Base-by-base conservation (phyloP, 2,329 filamentous ascomycete genomes). In the Aspergillus sp. region DNA sequence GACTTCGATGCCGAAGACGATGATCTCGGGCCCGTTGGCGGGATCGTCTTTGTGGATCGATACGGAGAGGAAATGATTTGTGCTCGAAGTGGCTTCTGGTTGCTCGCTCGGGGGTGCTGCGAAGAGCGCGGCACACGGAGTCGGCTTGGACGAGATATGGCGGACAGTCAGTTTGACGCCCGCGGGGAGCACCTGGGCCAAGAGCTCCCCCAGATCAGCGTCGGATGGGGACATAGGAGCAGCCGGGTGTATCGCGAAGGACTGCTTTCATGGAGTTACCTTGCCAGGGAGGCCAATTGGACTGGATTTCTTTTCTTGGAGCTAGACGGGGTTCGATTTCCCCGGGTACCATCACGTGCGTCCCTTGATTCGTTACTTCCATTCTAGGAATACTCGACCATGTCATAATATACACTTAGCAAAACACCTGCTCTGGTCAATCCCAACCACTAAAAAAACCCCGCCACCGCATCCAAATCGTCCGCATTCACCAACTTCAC, bases 111-210 rank as follows among this genome's bases (percentile, higher is more conserved):
- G 86, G 3, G 87, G 82, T 32, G 90, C 78, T 33, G 86, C 83
- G 70, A 85, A 96, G 39, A 98, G 79, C 10, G 91, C 78, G 6
- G 82, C 77, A 52, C 82, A 85, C 62, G 77, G 77, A 32, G 81
- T 83, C 4, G 91, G 87, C 9, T 86, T 85, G 4, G 90, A 94
- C 27, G 88, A 94, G 56, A 96, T 73, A 71, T 98, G 91, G 66
- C 94, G 84, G 59, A 91, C 76, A 53, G 77, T 82, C 63, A 94
- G 86, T 42, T 68, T 65, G 53, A 75, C 70, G 48, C 71, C 71
- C 44, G 72, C 64, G 28, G 79, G 78, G 40, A 82, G 67, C 44
- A 69, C 72, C 44, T 72, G 70, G 40, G 75, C 71, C 49, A 83
- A 70, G 45, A 73, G 65, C 51, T 75, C 68, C 47, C 58, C 61